phyloP scores from a whole-genome alignment of 108 stramenopile genomes.

The Cyclostephanos tholiformis region DNA sequence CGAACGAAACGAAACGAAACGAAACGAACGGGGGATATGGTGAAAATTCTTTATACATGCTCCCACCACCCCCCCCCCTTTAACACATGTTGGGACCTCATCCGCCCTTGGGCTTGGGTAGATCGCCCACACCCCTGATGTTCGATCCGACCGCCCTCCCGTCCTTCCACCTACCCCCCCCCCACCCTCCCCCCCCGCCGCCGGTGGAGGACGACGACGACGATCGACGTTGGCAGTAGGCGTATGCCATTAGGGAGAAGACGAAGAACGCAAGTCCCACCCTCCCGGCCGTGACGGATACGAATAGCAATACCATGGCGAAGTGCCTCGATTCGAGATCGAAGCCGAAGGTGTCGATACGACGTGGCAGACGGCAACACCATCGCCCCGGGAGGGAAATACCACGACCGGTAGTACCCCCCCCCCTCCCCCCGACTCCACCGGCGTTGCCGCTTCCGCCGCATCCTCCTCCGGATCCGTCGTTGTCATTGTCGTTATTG shows the following conservation, averaged over 20 bases:
- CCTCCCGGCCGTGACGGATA: constrained; percentile 43
- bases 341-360: constrained; percentile 48
- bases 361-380: constrained; percentile 20
- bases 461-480: background rate
- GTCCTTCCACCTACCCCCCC: constrained; percentile 42
- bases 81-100: constrained; percentile 57
- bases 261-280: constrained; percentile 37
- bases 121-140: constrained; percentile 51
- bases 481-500: no score
- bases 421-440: constrained; percentile 13
- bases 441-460: constrained; percentile 13
- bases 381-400: no score
- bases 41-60: constrained; percentile 36
- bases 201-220: constrained; percentile 15
- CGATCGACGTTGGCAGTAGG: constrained; percentile 30
- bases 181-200: constrained; percentile 24
- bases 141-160: constrained; percentile 47
- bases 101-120: constrained; percentile 47
- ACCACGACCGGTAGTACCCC: no score
- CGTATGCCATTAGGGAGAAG: constrained; percentile 34
- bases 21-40: no score
- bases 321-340: constrained; percentile 51
- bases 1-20: no score
- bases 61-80: constrained; percentile 19
- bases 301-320: constrained; percentile 32